Base-by-base conservation (phyloP, 2,329 filamentous ascomycete species). In the Neurospora sp. region DNA sequence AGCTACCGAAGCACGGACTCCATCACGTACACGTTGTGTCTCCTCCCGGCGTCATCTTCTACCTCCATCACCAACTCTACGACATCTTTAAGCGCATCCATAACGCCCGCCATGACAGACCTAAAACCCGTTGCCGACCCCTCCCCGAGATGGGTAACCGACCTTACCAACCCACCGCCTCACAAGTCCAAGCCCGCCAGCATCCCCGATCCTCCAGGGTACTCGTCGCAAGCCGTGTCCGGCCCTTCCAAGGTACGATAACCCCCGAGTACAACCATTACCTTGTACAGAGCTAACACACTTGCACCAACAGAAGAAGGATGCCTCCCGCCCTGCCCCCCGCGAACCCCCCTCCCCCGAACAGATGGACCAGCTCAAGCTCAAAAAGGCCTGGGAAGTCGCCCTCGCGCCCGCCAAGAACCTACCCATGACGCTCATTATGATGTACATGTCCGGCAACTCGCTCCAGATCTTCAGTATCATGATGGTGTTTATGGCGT, bases 371-470 rank as follows among this genome's bases (percentile, higher is more conserved):
- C 93, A 91, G 28, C 85, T 99, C 73, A 98, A 98, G 85, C 84
- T 99, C 76, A 99, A 99, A 83, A 99, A 99, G 81, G 96, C 96
- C 0, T 99, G 96, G 96, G 96, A 99, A 81, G 88, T 99, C 66
- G 95, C 96, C 58, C 88, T 99, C 67, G 95, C 91, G 2, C 96
- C 96, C 0, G 91, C 96, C 73, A 99, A 99, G 84, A 90, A 91
- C 79, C 85, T 99, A 66, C 96, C 96, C 71, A 99, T 99, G 96
- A 98, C 96, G 70, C 94, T 91, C 73, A 95, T 99, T 80, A 97
- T 97, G 90, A 98, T 98, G 93, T 99, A 99, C 86, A 99, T 99
- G 96, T 96, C 95, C 39, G 96, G 96, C 77, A 99, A 98, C 83
- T 93, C 93, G 72, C 88, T 99, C 66, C 96, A 99, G 80, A 98